These are phyloP conservation scores for Candida palmyrensis DNA, from an alignment of 805 yeast genomes.

Conservation along the genomic window DNA sequence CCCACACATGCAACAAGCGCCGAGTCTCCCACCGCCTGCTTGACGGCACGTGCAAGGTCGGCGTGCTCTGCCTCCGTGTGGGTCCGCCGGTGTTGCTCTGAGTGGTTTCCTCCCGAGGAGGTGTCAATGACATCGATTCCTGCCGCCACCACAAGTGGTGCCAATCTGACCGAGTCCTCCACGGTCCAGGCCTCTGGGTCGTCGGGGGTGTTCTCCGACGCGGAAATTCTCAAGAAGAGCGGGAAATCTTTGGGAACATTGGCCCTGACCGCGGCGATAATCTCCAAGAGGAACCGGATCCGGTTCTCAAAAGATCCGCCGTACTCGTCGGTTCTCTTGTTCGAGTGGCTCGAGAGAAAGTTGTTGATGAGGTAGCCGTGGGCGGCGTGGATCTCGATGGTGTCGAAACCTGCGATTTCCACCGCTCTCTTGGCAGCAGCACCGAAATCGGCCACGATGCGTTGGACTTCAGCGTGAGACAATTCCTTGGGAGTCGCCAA, in stretches of 20 bases:
- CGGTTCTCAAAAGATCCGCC: constrained; percentile 63
- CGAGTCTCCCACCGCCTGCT: constrained; percentile 39
- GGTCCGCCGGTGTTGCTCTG: constrained; percentile 21
- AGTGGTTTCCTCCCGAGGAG: constrained; percentile 48
- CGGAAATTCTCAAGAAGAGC: constrained; percentile 44
- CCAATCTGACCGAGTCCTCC: constrained; percentile 39
- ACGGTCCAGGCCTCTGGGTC: constrained; percentile 37
- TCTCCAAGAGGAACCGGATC: constrained; percentile 43
- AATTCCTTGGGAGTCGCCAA: constrained; percentile 33
- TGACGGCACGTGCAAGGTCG: constrained; percentile 36
- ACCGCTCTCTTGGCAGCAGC: constrained; percentile 45
- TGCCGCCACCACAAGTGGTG: constrained; percentile 29
- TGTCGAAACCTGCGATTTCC: constrained; percentile 50
- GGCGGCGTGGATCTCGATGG: constrained; percentile 62
- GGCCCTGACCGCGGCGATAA: constrained; percentile 36
- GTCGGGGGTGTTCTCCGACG: constrained; percentile 35
- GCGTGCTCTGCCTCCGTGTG: constrained; percentile 28
- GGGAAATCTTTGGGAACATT: constrained; percentile 39
- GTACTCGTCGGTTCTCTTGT: constrained; percentile 55
- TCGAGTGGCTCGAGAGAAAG: constrained; percentile 42
- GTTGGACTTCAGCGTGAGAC: constrained; percentile 35
- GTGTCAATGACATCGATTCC: constrained; percentile 53
- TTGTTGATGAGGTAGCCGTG: constrained; percentile 53
- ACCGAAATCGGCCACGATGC: constrained; percentile 37
- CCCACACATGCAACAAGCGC: constrained; percentile 46